These are phyloP conservation scores for Cryptococcus sp. DNA, from an alignment of 1,284 basidiomycete genomes.

Conservation along the genomic window DNA sequence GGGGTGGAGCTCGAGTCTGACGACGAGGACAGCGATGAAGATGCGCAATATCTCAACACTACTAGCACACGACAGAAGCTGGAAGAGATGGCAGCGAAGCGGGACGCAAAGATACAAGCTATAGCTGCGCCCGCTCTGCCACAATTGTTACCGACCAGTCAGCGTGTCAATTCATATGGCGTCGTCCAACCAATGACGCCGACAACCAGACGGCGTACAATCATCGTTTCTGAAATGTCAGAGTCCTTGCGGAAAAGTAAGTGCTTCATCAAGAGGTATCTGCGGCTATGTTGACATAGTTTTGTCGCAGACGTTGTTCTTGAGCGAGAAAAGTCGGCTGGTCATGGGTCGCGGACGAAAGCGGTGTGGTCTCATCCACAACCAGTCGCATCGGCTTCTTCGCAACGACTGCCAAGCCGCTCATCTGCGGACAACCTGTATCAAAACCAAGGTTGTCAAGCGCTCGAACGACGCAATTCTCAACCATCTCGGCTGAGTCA, in stretches of 20 bases:
- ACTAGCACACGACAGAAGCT: constrained; percentile 41
- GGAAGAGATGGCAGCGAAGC: constrained; percentile 36
- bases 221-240: constrained; percentile 51
- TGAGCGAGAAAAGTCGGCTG: constrained; percentile 48
- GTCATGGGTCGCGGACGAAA: constrained; percentile 1
- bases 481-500: constrained; percentile 26
- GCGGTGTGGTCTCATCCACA: constrained; percentile 1
- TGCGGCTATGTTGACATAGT: neutral
- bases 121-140: constrained; percentile 2
- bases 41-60: constrained; percentile 42
- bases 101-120: constrained; percentile 22
- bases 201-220: constrained; percentile 40
- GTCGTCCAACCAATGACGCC: constrained; percentile 41
- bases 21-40: constrained; percentile 38
- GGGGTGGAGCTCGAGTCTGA: constrained; percentile 31
- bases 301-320: constrained; percentile 40
- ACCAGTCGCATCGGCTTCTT: constrained; percentile 32
- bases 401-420: constrained; percentile 30
- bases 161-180: constrained; percentile 27
- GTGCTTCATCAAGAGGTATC: constrained; percentile 11
- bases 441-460: constrained; percentile 23
- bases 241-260: constrained; percentile 47
- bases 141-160: constrained; percentile 11
- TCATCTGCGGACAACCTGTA: constrained; percentile 35
- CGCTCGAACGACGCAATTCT: constrained; percentile 29